A percentile compares a stretch with the other conserved stretches of the same genome.
Conservation (phyloP, 73 alveolate species). For the Paramecium bursaria region DNA sequence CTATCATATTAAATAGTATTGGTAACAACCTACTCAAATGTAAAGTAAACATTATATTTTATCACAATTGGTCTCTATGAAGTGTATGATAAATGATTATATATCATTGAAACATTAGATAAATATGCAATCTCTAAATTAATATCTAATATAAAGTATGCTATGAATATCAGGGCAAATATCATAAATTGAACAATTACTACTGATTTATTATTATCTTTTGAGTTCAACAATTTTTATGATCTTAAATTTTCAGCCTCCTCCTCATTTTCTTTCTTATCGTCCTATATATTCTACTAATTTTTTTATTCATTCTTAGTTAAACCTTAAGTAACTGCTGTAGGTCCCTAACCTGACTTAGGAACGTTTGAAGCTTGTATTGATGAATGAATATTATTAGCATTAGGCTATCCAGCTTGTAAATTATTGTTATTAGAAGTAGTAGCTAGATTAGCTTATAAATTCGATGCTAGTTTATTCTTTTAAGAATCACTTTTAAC, state of each 20-base stretch:
- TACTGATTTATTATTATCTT: slow-evolving; percentile 65
- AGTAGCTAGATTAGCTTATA: too few relatives aligned
- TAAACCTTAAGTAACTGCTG: slow-evolving; percentile 56
- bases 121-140: slow-evolving; percentile 27
- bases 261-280: slow-evolving; percentile 66
- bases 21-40: slow-evolving; percentile 49
- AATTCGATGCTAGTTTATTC: too few relatives aligned
- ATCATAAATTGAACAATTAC: slow-evolving; percentile 57
- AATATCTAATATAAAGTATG: slow-evolving; percentile 48
- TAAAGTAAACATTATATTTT: slow-evolving; percentile 59
- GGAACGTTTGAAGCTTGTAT: not conserved
- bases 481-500: too few relatives aligned
- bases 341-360: not conserved
- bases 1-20: slow-evolving; percentile 29
- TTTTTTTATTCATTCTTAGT: slow-evolving; percentile 35
- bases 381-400: slow-evolving; percentile 44
- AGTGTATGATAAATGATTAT: slow-evolving; percentile 42
- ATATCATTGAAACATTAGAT: slow-evolving; percentile 37
- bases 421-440: not conserved
- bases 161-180: slow-evolving; percentile 58
- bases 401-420: not conserved
- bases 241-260: slow-evolving; percentile 60
- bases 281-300: slow-evolving; percentile 23
- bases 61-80: slow-evolving; percentile 61
- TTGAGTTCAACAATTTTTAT: slow-evolving; percentile 48